A percentile compares a stretch with the other conserved stretches of the same genome.
phyloP scores from a whole-genome alignment of 805 yeast species.

The Pichia membranifaciens region DNA sequence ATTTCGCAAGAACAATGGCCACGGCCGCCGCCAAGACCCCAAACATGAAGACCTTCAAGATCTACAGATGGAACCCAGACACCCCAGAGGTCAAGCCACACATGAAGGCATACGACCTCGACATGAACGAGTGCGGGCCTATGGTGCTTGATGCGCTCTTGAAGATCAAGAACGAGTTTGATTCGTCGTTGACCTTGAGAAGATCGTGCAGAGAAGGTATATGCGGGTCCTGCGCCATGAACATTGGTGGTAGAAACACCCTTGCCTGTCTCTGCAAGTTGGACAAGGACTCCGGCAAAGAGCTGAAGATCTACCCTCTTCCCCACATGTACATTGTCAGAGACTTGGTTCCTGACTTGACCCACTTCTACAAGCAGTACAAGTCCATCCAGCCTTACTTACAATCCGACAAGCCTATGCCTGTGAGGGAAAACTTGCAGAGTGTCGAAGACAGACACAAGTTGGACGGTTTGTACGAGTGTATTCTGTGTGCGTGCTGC shows the following conservation, averaged over 20 bases:
- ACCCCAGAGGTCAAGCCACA: conserved; percentile 87
- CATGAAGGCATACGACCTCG: conserved; percentile 76
- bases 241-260: conserved; percentile 96
- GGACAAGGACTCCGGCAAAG: conserved; percentile 69
- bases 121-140: conserved; percentile 91
- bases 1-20: conserved; percentile 33
- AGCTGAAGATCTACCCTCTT: conserved; percentile 85
- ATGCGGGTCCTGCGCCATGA: conserved; percentile 99
- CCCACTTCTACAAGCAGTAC: conserved; percentile 97
- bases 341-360: conserved; percentile 96
- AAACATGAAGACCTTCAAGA: conserved; percentile 75
- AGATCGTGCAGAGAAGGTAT: conserved; percentile 99
- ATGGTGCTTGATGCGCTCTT: conserved; percentile 94
- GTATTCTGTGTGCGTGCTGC: conserved; percentile 98
- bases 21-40: conserved; percentile 54
- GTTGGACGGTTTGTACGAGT: conserved; percentile 94
- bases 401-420: conserved; percentile 80
- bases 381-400: conserved; percentile 96
- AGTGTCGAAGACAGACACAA: conserved; percentile 89
- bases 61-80: conserved; percentile 98
- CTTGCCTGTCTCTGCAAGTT: conserved; percentile 94
- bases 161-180: conserved; percentile 95
- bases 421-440: conserved; percentile 91
- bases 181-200: conserved; percentile 90
- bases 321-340: conserved; percentile 98